These are phyloP conservation scores for Plantago lanceolata DNA, from an alignment of 305 asterid species.

Conservation along the genomic window DNA sequence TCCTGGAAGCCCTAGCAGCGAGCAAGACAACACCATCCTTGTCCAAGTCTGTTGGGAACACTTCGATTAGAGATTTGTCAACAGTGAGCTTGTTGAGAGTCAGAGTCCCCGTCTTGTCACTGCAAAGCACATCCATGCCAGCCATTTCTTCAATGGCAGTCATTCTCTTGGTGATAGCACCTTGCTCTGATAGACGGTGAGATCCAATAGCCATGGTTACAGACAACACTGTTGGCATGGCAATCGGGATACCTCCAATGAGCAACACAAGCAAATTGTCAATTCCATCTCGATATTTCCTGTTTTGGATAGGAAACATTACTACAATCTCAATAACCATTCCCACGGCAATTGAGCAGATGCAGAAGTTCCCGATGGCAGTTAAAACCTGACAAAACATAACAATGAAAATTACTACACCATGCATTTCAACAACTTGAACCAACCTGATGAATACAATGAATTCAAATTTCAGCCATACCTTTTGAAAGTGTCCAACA, in stretches of 20 bases:
- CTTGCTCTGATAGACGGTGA: conserved; percentile 56
- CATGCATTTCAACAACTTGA: background rate
- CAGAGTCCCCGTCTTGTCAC: conserved; percentile 70
- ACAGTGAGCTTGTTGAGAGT: conserved; percentile 67
- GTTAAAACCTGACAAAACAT: conserved; percentile 41
- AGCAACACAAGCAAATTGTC: conserved; percentile 59
- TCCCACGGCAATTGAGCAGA: conserved; percentile 55
- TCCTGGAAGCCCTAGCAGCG: conserved; percentile 63
- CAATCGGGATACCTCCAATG: conserved; percentile 71
- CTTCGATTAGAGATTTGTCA: conserved; percentile 50
- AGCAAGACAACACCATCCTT: conserved; percentile 36
- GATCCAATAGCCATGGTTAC: conserved; percentile 78
- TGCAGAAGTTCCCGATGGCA: conserved; percentile 65
- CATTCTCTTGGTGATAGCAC: conserved; percentile 74
- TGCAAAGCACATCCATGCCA: conserved; percentile 70
- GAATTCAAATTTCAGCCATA: conserved; percentile 12
- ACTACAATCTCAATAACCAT: conserved; percentile 51
- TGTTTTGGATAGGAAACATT: conserved; percentile 56
- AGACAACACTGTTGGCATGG: conserved; percentile 70
- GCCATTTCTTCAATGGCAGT: conserved; percentile 80
- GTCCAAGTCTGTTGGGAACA: conserved; percentile 36
- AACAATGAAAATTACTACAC: background rate
- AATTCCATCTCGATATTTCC: conserved; percentile 56
- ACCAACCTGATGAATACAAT: background rate
- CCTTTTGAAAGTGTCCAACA: conserved; percentile 69